Evolutionary conservation across 2,329 filamentous ascomycete species (phyloP), one percentile per base, ranked within the genome.

Genomic region (Xylariaceae sp.): DNA sequence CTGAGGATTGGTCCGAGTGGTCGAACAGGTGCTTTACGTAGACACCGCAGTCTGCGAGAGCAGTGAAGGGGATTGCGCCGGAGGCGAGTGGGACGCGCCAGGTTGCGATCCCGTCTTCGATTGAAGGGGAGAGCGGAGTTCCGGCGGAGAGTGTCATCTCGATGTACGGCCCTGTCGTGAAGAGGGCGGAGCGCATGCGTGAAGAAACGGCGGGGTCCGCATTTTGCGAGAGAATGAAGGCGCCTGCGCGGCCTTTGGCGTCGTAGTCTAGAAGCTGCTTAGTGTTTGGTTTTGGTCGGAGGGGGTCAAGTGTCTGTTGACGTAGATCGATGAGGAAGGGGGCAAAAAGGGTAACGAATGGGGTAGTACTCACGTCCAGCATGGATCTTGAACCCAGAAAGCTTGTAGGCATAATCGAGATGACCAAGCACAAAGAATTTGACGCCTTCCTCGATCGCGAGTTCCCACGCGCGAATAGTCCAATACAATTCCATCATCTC

Each of bases 81-180:
- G 69, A 53, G 2, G 65, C 68, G 3, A 76, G 57, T 1, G 75
- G 48, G 0, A 54, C 49, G 0, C 48, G 54, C 59, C 59, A 62
- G 1, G 45, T 50, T 6, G 53, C 52, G 3, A 49, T 44, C 35
- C 53, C 54, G 40, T 73, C 57, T 44, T 74, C 70, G 10, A 75
- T 52, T 0, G 43, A 57, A 0, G 72, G 71, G 2, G 66, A 61
- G 66, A 76, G 71, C 15, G 70, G 61, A 1, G 71, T 75, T 3
- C 40, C 12, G 0, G 40, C 41, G 0, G 65, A 61, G 3, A 74
- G 63, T 0, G 66, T 55, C 72, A 76, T 76, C 39, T 74, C 70
- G 12, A 76, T 72, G 53, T 76, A 77, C 0, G 74, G 73, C 0
- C 82, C 81, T 0, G 79, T 80, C 40, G 82, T 85, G 62, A 85